Evolutionary conservation across 1,139 yeast genomes (phyloP).

Genomic region (Blastobotrys apis): DNA sequence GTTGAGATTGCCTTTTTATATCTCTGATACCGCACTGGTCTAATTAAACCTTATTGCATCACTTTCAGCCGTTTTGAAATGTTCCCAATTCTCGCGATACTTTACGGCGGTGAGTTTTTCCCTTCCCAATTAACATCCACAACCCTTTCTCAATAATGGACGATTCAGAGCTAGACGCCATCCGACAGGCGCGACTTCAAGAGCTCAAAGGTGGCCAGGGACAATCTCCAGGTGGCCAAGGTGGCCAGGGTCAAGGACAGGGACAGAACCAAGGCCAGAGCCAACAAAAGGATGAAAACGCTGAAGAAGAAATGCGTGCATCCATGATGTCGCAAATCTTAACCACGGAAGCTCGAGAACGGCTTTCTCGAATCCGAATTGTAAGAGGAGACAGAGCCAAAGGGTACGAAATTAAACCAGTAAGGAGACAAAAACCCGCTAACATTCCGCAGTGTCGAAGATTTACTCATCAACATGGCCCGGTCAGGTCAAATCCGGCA

Average conservation of each 20-base stretch:
- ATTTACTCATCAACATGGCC: conserved; percentile 67
- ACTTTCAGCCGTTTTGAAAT: too few species aligned
- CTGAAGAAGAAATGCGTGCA: conserved; percentile 36
- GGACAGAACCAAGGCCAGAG: conserved; percentile 7
- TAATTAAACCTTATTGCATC: too few species aligned
- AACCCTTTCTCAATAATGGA: too few species aligned
- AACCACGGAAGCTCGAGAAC: conserved; percentile 79
- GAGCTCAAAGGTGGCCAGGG: conserved; percentile 54
- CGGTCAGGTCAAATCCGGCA: conserved; percentile 71
- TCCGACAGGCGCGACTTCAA: conserved; percentile 80
- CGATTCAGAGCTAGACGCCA: conserved; percentile 81
- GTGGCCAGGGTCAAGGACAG: conserved; percentile 9
- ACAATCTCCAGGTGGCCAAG: conserved; percentile 5
- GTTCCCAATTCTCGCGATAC: background rate
- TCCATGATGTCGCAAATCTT: conserved; percentile 60
- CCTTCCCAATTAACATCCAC: background rate
- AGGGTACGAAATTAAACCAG: conserved; percentile 40
- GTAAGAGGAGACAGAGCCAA: conserved; percentile 90
- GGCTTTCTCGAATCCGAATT: conserved; percentile 79
- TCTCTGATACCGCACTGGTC: too few species aligned
- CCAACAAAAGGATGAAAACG: conserved; percentile 4
- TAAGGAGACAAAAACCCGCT: conserved; percentile 12
- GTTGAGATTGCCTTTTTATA: too few species aligned
- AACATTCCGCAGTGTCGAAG: too few species aligned
- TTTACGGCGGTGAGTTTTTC: background rate